Percentiles rank a stretch among this genome's conserved stretches.
Conservation (phyloP, 768 basidiomycete species). For the Galerina marginata region DNA sequence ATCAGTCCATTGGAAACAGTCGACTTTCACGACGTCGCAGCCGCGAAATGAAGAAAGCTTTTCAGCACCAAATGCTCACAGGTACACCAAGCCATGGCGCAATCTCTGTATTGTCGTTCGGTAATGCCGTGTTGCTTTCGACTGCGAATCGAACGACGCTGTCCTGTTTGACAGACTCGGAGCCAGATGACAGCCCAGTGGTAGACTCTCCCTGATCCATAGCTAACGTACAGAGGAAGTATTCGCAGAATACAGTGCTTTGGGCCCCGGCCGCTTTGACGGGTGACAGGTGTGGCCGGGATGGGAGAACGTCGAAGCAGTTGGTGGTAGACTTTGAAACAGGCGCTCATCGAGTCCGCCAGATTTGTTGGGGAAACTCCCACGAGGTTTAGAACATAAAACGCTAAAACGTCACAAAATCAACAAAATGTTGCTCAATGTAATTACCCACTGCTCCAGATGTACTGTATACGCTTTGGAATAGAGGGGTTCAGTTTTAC, state of each 20-base stretch:
- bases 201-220: conserved; percentile 24
- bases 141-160: conserved; percentile 29
- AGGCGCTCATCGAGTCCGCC: conserved; percentile 18
- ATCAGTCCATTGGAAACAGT: background rate
- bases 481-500: no score
- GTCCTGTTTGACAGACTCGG: conserved; percentile 31
- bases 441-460: no score
- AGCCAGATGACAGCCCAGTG: conserved; percentile 23
- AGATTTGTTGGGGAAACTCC: conserved; percentile 26
- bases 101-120: conserved; percentile 30
- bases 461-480: no score
- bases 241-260: conserved; percentile 22
- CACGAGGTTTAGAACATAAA: conserved; percentile 6
- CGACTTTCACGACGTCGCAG: background rate
- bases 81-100: conserved; percentile 38
- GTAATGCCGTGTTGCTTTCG: conserved; percentile 14
- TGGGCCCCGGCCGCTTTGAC: background rate
- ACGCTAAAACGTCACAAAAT: no score
- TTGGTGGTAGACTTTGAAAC: conserved; percentile 7
- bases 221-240: conserved; percentile 3
- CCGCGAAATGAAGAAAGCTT: background rate
- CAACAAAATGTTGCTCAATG: no score
- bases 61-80: conserved; percentile 23
- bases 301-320: conserved; percentile 10
- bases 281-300: background rate